These are phyloP conservation scores for Flaveria sonorensis DNA, from an alignment of 129 eudicot genomes.

Conservation along the genomic window DNA sequence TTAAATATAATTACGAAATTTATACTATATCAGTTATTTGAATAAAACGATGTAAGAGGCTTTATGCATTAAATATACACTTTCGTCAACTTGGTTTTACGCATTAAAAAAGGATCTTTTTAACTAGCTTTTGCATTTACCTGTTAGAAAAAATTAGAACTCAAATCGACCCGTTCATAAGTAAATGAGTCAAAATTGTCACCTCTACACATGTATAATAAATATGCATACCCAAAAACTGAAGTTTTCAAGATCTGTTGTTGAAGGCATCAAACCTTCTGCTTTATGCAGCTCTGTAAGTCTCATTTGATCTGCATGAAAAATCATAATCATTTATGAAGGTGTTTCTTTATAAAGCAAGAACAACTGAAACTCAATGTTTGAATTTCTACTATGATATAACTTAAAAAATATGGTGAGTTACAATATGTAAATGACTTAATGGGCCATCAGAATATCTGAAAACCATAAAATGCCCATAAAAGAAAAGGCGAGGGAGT, in stretches of 20 bases:
- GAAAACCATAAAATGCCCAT: background rate
- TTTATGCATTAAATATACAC: conserved; percentile 11
- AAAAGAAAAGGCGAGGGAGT: background rate
- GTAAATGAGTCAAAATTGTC: conserved; percentile 9
- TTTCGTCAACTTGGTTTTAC: background rate
- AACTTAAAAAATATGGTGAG: background rate
- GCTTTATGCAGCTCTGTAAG: conserved; percentile 80
- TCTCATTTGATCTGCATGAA: conserved; percentile 67
- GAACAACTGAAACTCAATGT: background rate
- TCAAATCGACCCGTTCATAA: conserved; percentile 7
- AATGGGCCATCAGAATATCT: background rate
- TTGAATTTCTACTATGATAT: background rate
- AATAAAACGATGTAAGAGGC: background rate
- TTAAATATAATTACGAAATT: background rate
- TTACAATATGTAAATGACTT: conserved; percentile 1
- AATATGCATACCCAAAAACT: conserved; percentile 88
- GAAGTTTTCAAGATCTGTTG: conserved; percentile 84
- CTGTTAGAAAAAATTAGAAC: background rate
- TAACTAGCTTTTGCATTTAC: background rate
- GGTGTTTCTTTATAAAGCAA: conserved; percentile 10
- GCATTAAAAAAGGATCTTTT: background rate
- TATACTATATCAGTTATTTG: background rate
- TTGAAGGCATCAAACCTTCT: conserved; percentile 88
- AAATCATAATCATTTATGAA: conserved; percentile 10
- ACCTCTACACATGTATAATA: background rate